Evolutionary conservation across 352 stramenopile species (phyloP).

Genomic region (Pythium rhizo-oryzae): DNA sequence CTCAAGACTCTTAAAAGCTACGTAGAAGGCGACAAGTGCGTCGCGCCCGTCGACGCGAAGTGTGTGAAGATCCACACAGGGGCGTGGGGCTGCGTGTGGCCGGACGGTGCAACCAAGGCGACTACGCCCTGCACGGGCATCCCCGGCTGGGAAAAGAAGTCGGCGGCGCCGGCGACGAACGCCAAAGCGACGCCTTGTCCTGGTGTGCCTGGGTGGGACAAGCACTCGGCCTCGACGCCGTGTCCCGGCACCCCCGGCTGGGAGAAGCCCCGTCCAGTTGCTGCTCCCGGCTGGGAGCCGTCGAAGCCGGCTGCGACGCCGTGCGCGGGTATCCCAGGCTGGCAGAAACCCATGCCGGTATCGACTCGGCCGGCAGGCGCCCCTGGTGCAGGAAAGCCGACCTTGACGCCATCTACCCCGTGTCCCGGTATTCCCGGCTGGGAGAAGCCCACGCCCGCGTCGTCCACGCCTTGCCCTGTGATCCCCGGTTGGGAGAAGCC

Average conservation of each 20-base stretch:
- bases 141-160: constrained; percentile 21
- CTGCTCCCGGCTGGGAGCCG: constrained; percentile 10
- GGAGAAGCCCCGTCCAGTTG: constrained; percentile 12
- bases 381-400: constrained; percentile 25
- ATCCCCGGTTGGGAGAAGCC: constrained; percentile 33
- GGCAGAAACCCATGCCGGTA: constrained; percentile 11
- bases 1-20: constrained; percentile 58
- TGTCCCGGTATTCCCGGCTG: constrained; percentile 34
- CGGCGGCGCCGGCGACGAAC: constrained; percentile 11
- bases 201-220: constrained; percentile 26
- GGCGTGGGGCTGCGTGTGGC: constrained; percentile 67
- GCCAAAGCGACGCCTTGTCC: constrained; percentile 22
- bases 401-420: constrained; percentile 23
- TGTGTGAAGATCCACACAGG: constrained; percentile 74
- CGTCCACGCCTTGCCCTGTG: constrained; percentile 32
- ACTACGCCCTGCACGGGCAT: constrained; percentile 29
- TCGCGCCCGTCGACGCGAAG: constrained; percentile 49
- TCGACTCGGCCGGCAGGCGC: constrained; percentile 1
- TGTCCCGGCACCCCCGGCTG: constrained; percentile 31
- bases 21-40: constrained; percentile 45
- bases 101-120: constrained; percentile 3
- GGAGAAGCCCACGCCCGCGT: constrained; percentile 33
- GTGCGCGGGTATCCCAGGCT: constrained; percentile 30
- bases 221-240: constrained; percentile 25
- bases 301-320: constrained; percentile 28